Base-by-base conservation (phyloP, 805 yeast species). In the Nakazawaea wickerhamii region DNA sequence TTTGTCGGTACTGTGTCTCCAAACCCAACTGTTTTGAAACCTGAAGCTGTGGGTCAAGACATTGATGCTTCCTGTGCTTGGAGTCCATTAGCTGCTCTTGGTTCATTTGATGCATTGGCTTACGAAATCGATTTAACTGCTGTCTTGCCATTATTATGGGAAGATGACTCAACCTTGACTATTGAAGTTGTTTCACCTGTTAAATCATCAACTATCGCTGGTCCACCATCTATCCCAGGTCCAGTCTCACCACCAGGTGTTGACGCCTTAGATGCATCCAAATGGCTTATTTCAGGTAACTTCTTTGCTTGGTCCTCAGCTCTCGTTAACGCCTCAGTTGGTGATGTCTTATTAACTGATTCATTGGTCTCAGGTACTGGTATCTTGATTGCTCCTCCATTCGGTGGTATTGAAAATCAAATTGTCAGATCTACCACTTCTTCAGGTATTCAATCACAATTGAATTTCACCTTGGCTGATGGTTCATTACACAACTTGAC, bases 71-170 rank as follows among this genome's bases (percentile, higher is more conserved):
- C 55, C 9, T 21, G 30, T 10, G 41, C 47, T 26, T 60, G 55
- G 53, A 38, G 44, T 28, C 65, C 65, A 14, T 43, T 60, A 11
- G 65, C 53, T 40, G 58, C 58, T 14, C 35, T 47, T 33, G 62
- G 63, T 37, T 38, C 55, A 19, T 59, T 56, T 43, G 48, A 50
- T 34, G 63, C 61, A 8, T 51, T 57, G 26, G 43, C 51, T 30
- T 59, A 58, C 44, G 60, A 58, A 37, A 15, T 59, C 23, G 60
- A 60, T 40, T 55, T 60, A 42, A 43, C 55, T 13, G 41, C 55
- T 11, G 47, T 58, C 25, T 53, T 60, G 42, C 63, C 63, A 5
- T 46, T 55, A 18, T 54, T 60, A 37, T 59, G 63, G 62, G 48
- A 45, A 18, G 56, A 44, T 32, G 54, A 45, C 11, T 46, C 52